Percentiles rank a stretch among this genome's conserved stretches.
phyloP scores from a whole-genome alignment of 441 rosid species.

The Adansonia grandidieri region DNA sequence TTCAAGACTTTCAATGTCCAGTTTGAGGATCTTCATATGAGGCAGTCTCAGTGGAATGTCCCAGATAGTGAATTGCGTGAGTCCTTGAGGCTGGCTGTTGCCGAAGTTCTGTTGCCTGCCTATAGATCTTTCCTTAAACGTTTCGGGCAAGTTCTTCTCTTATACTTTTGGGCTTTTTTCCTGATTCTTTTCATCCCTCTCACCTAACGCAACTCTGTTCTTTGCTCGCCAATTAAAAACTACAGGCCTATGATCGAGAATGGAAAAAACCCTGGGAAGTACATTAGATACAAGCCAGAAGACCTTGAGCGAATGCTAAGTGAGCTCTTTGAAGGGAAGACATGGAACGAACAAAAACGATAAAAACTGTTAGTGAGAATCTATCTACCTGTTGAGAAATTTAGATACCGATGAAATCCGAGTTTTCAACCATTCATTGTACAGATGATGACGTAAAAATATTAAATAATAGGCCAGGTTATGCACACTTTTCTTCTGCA shows the following conservation, averaged over 20 bases:
- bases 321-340: constrained; percentile 90
- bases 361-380: constrained; percentile 25
- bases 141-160: constrained; percentile 53
- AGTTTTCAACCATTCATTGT: constrained; percentile 23
- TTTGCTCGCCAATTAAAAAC: neutral
- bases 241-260: constrained; percentile 81
- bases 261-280: constrained; percentile 79
- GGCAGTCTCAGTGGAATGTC: constrained; percentile 96
- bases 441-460: constrained; percentile 21
- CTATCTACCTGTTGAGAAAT: neutral
- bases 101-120: constrained; percentile 93
- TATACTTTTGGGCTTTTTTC: neutral
- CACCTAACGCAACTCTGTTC: neutral
- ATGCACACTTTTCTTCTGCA: constrained; percentile 10
- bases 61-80: constrained; percentile 93
- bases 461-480: constrained; percentile 23
- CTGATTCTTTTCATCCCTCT: neutral
- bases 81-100: constrained; percentile 87
- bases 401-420: neutral
- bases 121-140: constrained; percentile 88
- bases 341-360: constrained; percentile 78
- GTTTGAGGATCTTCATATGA: constrained; percentile 85
- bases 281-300: constrained; percentile 73
- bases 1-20: constrained; percentile 81
- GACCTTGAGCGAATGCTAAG: constrained; percentile 82